Evolutionary conservation across 169 alveolate genomes (phyloP), one percentile per base, ranked within the genome.

Genomic region (Eimeria zaria): DNA sequence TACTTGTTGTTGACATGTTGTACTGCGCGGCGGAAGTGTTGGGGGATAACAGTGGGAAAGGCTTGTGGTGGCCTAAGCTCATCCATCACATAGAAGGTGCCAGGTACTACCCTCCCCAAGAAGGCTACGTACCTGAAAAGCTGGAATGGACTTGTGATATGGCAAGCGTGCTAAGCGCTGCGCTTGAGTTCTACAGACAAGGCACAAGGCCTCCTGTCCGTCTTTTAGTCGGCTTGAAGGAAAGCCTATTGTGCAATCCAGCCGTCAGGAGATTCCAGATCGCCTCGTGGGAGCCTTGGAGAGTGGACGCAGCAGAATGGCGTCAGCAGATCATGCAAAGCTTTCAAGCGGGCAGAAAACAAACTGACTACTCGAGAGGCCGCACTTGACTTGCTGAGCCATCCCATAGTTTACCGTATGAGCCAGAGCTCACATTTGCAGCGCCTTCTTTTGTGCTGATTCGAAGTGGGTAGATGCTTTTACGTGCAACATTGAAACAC

Each of bases 11-110:
- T 0, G 89, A 80, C 69, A 30, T 33, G 67, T n/a, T 80, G 69
- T 80, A 80, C 71, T 80, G 89, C n/a, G 71, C 89, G 11, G 48
- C 64, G 67, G 67, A 80, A 53, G 89, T 80, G 67, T 30, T 80
- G 60, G 89, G 89, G 67, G 67, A 41, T 3, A 80, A 51, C 33
- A 5, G 46, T 7, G 7, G 64, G 41, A 80, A 27, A 30, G 24
- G 22, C 9, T 3, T 44, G 1, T 80, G 89, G 89, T 80, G 89
- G 89, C 89, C 89, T 46, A 20, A 46, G 69, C 8, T 80, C 27
- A 48, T 48, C 14, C 41, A 27, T 7, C 48, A 7, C 41, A 30
- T 80, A 14, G 46, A 67, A 67, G 76, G 76, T 14, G 39, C 76
- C 76, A 12, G 64, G 71, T 53, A 41, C 71, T 27, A 16, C 41